These are phyloP conservation scores for Gaillardinia entomophila DNA, from an alignment of 805 yeast genomes.

Conservation along the genomic window DNA sequence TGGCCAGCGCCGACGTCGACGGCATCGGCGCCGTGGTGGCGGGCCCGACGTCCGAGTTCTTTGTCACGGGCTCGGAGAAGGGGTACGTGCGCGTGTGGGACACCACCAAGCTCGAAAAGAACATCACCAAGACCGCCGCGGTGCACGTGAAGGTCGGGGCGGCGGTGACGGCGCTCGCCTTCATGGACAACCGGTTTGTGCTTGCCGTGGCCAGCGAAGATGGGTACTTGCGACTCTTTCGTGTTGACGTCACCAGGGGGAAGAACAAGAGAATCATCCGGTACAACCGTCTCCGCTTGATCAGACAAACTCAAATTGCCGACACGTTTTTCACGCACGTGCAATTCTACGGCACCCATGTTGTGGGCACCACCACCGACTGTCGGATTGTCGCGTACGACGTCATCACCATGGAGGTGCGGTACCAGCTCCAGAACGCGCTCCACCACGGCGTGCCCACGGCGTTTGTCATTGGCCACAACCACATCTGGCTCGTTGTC, in stretches of 20 bases:
- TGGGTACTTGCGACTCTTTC: slow-evolving; percentile 37
- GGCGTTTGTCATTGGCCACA: slow-evolving; percentile 50
- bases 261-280: slow-evolving; percentile 26
- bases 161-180: slow-evolving; percentile 43
- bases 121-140: slow-evolving; percentile 44
- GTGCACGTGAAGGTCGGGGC: slow-evolving; percentile 44
- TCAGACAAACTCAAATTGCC: slow-evolving; percentile 6
- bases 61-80: slow-evolving; percentile 72
- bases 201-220: slow-evolving; percentile 51
- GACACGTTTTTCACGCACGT: neutral
- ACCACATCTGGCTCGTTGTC: slow-evolving; percentile 56
- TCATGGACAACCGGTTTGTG: slow-evolving; percentile 50
- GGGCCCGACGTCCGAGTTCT: slow-evolving; percentile 57
- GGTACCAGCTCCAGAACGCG: slow-evolving; percentile 44
- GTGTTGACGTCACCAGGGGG: slow-evolving; percentile 28
- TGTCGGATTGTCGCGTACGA: slow-evolving; percentile 52
- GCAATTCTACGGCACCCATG: neutral
- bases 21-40: slow-evolving; percentile 51
- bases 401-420: slow-evolving; percentile 47
- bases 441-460: slow-evolving; percentile 62
- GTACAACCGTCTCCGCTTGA: slow-evolving; percentile 15
- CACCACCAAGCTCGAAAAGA: slow-evolving; percentile 53
- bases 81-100: slow-evolving; percentile 83
- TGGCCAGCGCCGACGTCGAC: slow-evolving; percentile 44
- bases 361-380: slow-evolving; percentile 49